Evolutionary conservation across 129 eudicot genomes (phyloP).

Genomic region (Pseudognaphalium luteoalbum): DNA sequence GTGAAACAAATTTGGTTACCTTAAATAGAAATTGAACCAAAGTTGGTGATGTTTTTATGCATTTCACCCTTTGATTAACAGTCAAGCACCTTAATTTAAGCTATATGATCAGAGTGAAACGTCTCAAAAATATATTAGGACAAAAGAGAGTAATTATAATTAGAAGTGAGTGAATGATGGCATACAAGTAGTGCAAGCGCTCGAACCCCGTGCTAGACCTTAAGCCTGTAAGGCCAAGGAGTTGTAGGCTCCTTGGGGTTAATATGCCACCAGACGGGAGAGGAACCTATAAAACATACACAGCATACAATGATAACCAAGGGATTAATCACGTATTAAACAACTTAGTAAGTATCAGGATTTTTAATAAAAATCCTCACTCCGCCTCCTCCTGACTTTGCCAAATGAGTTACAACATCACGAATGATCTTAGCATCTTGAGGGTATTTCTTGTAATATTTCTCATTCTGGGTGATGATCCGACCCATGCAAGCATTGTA

Average conservation of each 20-base stretch:
- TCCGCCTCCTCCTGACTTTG: conserved; percentile 91
- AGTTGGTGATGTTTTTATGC: too few relatives aligned
- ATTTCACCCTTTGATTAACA: background rate
- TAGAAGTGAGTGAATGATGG: background rate
- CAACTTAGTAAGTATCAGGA: conserved; percentile 2
- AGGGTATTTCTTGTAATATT: conserved; percentile 91
- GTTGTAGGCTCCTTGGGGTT: conserved; percentile 79
- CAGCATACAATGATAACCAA: background rate
- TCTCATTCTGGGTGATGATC: conserved; percentile 61
- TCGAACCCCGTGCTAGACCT: conserved; percentile 90
- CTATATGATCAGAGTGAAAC: background rate
- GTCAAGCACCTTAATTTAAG: background rate
- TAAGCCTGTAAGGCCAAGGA: conserved; percentile 77
- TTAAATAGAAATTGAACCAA: too few relatives aligned
- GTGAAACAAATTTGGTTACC: too few relatives aligned
- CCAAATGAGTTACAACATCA: conserved; percentile 65
- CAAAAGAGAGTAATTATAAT: background rate
- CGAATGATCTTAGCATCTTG: conserved; percentile 64
- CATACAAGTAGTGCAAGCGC: conserved; percentile 89
- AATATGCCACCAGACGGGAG: conserved; percentile 95
- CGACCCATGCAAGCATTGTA: conserved; percentile 72
- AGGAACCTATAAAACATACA: conserved; percentile 50
- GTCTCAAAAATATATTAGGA: background rate
- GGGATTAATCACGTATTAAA: conserved; percentile 2
- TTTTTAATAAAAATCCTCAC: conserved; percentile 40